Evolutionary conservation across 2,329 filamentous ascomycete species (phyloP).

Genomic region (Myriosclerotinia duriaeana): DNA sequence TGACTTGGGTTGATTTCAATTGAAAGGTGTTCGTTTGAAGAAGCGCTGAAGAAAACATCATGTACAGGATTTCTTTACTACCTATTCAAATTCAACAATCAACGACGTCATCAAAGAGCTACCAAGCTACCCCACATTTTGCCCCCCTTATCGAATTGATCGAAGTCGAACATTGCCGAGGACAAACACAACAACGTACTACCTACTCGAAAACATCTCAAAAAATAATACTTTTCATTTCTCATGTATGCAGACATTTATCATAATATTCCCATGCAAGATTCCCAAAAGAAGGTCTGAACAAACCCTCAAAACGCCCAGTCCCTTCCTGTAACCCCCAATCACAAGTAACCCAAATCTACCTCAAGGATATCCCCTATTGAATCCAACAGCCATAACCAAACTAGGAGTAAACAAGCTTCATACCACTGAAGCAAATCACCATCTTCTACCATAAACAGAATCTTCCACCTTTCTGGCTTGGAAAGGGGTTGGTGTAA

Average conservation of each 20-base stretch:
- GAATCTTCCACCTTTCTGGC: slow-evolving; percentile 32
- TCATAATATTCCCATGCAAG: not conserved
- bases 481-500: slow-evolving; percentile 28
- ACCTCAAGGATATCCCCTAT: slow-evolving; percentile 1
- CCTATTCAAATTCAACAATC: not conserved
- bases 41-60: not conserved
- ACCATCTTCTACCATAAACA: slow-evolving; percentile 41
- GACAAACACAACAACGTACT: not conserved
- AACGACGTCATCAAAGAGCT: slow-evolving; percentile 1
- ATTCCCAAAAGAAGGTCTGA: not conserved
- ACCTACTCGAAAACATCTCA: not conserved
- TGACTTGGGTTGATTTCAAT: not conserved
- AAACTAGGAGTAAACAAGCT: not conserved
- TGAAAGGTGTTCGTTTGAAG: not conserved
- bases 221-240: slow-evolving; percentile 9
- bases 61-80: not conserved
- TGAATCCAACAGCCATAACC: not conserved
- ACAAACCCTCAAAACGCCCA: not conserved
- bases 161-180: not conserved
- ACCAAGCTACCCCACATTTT: not conserved
- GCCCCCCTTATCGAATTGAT: not conserved
- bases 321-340: not conserved
- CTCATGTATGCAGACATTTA: not conserved
- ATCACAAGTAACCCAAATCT: slow-evolving; percentile 7
- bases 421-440: not conserved